These are phyloP conservation scores for Trametes villosa DNA, from an alignment of 768 basidiomycete genomes.

Conservation along the genomic window DNA sequence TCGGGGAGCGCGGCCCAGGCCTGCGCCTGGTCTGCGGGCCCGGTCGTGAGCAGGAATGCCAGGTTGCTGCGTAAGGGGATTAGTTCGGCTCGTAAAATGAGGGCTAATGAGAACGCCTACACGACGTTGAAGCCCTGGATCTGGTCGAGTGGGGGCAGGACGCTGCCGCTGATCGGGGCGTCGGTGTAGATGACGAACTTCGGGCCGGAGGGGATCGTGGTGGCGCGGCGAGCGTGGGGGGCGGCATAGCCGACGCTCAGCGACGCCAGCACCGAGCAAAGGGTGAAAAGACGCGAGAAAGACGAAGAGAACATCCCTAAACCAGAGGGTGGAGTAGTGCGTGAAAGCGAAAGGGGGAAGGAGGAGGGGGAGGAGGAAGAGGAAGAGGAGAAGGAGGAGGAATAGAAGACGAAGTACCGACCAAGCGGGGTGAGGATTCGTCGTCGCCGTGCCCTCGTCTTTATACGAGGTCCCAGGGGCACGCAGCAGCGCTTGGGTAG, in stretches of 20 bases:
- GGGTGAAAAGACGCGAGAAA: constrained; percentile 8
- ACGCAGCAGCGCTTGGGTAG: no score
- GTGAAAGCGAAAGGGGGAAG: neutral
- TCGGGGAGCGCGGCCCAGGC: constrained; percentile 47
- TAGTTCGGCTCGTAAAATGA: no score
- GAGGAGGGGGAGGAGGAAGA: no score
- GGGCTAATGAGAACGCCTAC: neutral
- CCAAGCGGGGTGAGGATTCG: neutral
- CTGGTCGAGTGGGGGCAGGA: constrained; percentile 3
- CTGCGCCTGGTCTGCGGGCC: constrained; percentile 47
- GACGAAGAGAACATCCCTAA: constrained; percentile 9
- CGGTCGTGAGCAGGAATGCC: constrained; percentile 46
- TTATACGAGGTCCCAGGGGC: neutral
- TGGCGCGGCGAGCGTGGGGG: neutral
- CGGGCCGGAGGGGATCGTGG: neutral
- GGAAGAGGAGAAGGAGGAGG: no score
- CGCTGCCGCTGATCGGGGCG: neutral
- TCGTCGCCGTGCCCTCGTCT: neutral
- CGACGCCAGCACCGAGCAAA: constrained; percentile 10
- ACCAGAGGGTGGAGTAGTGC: neutral
- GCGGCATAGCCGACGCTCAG: neutral
- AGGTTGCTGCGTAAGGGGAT: constrained; percentile 41
- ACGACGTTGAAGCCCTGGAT: constrained; percentile 22
- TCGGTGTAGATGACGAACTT: constrained; percentile 20
- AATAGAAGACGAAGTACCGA: neutral